Conservation (phyloP, 2,329 filamentous ascomycete genomes). For the Nigrospora sphaerica region DNA sequence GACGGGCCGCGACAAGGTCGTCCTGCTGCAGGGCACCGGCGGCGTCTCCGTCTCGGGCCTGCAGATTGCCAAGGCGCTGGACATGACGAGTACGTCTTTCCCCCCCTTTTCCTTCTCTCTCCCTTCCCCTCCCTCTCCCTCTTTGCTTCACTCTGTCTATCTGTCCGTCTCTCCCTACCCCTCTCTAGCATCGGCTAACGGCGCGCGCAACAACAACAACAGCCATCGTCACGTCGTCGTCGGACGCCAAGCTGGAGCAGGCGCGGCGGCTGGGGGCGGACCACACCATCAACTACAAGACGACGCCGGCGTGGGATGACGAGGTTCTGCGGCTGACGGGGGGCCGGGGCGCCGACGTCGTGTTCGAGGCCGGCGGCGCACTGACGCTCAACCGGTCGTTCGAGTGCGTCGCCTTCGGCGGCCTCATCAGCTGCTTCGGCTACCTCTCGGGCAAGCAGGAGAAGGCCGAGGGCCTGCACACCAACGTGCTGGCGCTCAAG, state of each 20-base stretch:
- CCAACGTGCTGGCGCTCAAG: conserved; percentile 39
- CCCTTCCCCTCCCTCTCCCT: background rate
- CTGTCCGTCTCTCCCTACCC: no score
- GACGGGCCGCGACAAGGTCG: conserved; percentile 34
- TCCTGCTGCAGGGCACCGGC: conserved; percentile 48
- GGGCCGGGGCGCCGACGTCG: conserved; percentile 41
- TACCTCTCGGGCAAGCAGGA: conserved; percentile 41
- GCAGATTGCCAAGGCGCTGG: conserved; percentile 46
- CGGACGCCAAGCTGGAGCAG: conserved; percentile 40
- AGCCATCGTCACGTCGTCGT: conserved; percentile 25
- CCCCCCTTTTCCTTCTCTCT: background rate
- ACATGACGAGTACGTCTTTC: conserved; percentile 34
- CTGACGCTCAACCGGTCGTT: conserved; percentile 45
- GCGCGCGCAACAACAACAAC: background rate
- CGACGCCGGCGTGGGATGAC: conserved; percentile 42
- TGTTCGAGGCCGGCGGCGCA: conserved; percentile 49
- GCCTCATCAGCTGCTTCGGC: conserved; percentile 39
- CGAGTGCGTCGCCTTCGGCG: conserved; percentile 45
- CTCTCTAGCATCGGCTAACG: background rate
- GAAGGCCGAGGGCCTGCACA: conserved; percentile 35
- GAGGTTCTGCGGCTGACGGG: conserved; percentile 37
- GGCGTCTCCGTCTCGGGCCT: conserved; percentile 44
- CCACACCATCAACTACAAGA: conserved; percentile 46
- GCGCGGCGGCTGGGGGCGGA: conserved; percentile 44
- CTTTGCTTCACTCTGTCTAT: no score